A percentile compares a stretch with the other conserved stretches of the same genome.
These are phyloP conservation scores for Daldinia childiae DNA, from an alignment of 495 filamentous ascomycete species.

Conservation along the genomic window DNA sequence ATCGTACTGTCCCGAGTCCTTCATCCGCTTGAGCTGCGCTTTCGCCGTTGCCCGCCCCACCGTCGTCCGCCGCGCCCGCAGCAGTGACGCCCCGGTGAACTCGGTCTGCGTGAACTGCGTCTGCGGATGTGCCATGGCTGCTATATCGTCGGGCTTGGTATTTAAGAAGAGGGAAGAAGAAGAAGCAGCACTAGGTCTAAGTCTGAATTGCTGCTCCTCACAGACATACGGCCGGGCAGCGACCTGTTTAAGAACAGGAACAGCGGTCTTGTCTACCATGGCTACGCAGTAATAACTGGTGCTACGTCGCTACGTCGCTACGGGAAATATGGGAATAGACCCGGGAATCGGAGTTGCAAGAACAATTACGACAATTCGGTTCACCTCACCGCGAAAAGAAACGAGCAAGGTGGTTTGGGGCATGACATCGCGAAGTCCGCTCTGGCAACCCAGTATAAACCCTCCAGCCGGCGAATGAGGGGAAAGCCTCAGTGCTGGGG, in stretches of 20 bases:
- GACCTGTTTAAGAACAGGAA: not conserved
- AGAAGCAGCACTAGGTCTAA: too few species aligned
- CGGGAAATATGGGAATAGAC: not conserved
- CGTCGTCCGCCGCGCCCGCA: conserved; percentile 53
- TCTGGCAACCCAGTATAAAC: not conserved
- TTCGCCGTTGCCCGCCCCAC: conserved; percentile 53
- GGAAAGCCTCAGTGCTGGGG: conserved; percentile 14
- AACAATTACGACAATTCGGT: not conserved
- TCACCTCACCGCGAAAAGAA: not conserved
- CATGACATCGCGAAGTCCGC: conserved; percentile 23
- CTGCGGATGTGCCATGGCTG: conserved; percentile 45
- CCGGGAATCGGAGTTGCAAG: conserved; percentile 7
- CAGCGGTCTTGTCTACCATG: not conserved
- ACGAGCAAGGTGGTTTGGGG: not conserved
- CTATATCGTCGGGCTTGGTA: not conserved
- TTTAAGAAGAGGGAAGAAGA: not conserved
- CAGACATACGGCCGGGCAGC: not conserved
- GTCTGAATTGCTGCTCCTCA: not conserved
- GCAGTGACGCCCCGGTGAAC: conserved; percentile 48
- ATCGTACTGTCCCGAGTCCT: conserved; percentile 63
- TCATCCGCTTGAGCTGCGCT: conserved; percentile 62
- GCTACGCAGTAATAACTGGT: not conserved
- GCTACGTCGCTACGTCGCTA: conserved; percentile 6
- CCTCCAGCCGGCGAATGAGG: conserved; percentile 25
- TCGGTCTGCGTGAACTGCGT: conserved; percentile 44